Conservation (phyloP, 306 rosid genomes). For the Pyrus communis region DNA sequence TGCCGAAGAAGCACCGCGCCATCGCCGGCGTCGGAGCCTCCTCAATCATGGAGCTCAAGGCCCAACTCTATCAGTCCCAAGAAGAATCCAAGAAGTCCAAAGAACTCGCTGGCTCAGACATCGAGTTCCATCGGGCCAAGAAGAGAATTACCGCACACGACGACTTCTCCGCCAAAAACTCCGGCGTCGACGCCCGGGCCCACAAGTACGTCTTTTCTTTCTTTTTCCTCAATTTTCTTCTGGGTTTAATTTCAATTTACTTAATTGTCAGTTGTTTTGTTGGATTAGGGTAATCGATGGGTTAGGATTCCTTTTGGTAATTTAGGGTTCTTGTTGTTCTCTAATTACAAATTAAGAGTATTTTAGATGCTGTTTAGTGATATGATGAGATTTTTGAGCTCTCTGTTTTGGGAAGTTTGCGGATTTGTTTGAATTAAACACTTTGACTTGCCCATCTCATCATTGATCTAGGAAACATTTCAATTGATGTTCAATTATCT, state of each 20-base stretch:
- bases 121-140: slow-evolving; percentile 79
- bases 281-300: neutral
- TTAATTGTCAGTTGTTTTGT: neutral
- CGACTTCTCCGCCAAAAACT: slow-evolving; percentile 48
- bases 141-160: slow-evolving; percentile 38
- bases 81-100: slow-evolving; percentile 71
- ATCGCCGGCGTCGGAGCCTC: slow-evolving; percentile 87
- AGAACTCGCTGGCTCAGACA: slow-evolving; percentile 49
- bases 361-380: neutral
- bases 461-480: neutral
- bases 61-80: slow-evolving; percentile 82
- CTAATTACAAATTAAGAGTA: neutral
- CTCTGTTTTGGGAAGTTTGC: neutral
- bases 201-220: slow-evolving; percentile 38
- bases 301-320: neutral
- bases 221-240: neutral
- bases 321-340: neutral
- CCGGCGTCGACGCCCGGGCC: slow-evolving; percentile 82
- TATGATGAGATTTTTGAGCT: neutral
- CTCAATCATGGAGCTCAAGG: slow-evolving; percentile 80
- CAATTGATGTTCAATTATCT: neutral
- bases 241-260: neutral
- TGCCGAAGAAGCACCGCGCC: slow-evolving; percentile 92
- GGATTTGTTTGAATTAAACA: neutral
- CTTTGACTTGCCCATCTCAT: neutral